Evolutionary conservation across 352 stramenopile genomes (phyloP), one percentile per base, ranked within the genome.

Genomic region (Pseudoperonospora humuli): DNA sequence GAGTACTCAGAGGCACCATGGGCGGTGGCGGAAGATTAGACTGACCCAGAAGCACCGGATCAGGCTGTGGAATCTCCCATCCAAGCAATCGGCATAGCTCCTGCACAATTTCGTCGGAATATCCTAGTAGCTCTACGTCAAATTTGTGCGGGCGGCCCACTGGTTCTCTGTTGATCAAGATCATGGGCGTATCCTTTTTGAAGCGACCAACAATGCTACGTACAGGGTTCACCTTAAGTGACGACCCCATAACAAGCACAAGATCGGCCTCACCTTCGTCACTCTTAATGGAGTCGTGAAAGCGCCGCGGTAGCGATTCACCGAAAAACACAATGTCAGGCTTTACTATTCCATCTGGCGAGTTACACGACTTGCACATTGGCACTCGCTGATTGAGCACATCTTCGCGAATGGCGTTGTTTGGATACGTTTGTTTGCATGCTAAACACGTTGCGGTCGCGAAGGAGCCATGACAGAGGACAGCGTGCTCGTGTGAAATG

Each of bases 201-300:
- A 91, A 87, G 23, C 79, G 72, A n/a, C 79, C 72, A 25, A 91
- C 79, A 23, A 97, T 82, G 46, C 75, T 84, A 10, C 87, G 84
- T 17, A 99, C 91, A 14, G 96, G 96, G 39, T 93, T 89, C 28
- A 99, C 97, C 43, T 96, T 96, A 7, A 99, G 70, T 7, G 90
- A 98, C 8, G 97, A 99, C 33, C 97, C 97, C 77, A 99, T 98
- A n/a, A 99, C 95, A 28, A 99, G 85, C 21, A 99, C 70, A 4
- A 98, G 75, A 67, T 99, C 95, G 13, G 86, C 91, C 51, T 82
- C 76, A 34, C 70, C 64, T 60, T 87, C 80, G 46, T 86, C 76
- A 28, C 61, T 69, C 59, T 84, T 84, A 28, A 88, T 86, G 24
- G 77, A 76, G 48, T 91, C 75, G 45, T 86, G 76, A 52, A 99